phyloP scores from a whole-genome alignment of 139 green algal species.

The Monoraphidium neglectum region DNA sequence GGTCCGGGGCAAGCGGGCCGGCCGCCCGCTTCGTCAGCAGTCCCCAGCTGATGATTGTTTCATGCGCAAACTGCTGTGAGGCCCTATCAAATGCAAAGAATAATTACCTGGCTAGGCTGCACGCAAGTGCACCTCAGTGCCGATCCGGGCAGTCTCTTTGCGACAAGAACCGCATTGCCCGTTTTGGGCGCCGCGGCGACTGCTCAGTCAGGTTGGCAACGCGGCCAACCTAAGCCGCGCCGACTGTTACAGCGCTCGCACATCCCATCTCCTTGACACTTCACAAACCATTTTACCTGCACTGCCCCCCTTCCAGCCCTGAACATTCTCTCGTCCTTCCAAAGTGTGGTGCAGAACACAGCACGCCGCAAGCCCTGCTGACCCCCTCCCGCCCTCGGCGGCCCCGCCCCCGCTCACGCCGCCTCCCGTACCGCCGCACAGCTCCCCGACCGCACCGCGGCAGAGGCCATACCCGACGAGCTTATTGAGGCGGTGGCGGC shows the following conservation, averaged over 20 bases:
- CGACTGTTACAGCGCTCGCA: slow-evolving; percentile 23
- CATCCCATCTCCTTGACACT: neutral
- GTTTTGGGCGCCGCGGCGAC: slow-evolving; percentile 1
- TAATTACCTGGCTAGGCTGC: slow-evolving; percentile 32
- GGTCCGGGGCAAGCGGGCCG: too few species aligned
- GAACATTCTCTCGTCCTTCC: too few species aligned
- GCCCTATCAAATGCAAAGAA: slow-evolving; percentile 10
- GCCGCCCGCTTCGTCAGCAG: too few species aligned
- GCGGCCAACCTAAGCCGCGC: neutral
- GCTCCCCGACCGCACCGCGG: neutral
- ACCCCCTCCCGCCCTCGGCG: too few species aligned
- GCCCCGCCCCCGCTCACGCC: neutral
- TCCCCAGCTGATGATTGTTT: too few species aligned
- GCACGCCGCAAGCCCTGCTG: too few species aligned
- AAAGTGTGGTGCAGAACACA: too few species aligned
- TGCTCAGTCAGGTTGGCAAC: slow-evolving; percentile 24
- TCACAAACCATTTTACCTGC: too few species aligned
- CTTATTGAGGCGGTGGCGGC: slow-evolving; percentile 40
- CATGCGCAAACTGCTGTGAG: too few species aligned
- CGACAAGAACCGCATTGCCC: slow-evolving; percentile 1
- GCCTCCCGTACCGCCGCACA: neutral
- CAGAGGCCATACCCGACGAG: slow-evolving; percentile 38
- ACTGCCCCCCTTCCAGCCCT: too few species aligned
- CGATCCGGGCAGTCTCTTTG: slow-evolving; percentile 35
- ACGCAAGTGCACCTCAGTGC: neutral